Base-by-base conservation (phyloP, 768 basidiomycete genomes). In the Mycena albidolilacea region DNA sequence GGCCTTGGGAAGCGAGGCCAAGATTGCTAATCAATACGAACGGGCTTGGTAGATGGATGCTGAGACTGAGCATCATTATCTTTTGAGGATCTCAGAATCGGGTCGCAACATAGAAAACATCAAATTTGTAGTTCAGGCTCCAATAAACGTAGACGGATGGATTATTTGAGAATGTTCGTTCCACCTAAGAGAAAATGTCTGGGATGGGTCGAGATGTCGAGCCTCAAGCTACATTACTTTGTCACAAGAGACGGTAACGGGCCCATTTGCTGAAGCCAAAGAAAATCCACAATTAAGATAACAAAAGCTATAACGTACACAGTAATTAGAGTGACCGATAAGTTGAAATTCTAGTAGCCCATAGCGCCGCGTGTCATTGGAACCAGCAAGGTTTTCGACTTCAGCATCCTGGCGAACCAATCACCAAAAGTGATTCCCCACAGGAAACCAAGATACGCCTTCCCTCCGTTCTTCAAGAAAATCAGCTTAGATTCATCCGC, bases 11-110 rank as follows among this genome's bases (percentile, higher is more conserved):
- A 87, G 88, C 8, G 87, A 87, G 1, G 87, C 93, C n/a, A 91
- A 91, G 75, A 85, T 91, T 2, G 91, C 94, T 0, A 90, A 89
- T 62, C 93, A 95, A 77, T 94, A 93, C 78, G 91, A 92, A 78
- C 82, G 90, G 19, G 90, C 84, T 1, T 93, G 87, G 88, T 74
- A 78, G 59, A 80, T 37, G 82, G 87, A 5, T 9, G 38, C 19
- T 15, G 17, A 17, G 21, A 35, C 15, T 30, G 30, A 30, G 30
- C 3, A 30, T 30, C 2, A 30, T 30, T 3, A 2, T 30, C 30
- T 30, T 30, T 30, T 30, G 30, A 30, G 30, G 30, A 30, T 30
- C 30, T 30, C 30, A 30, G 30, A 30, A 30, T 30, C 30, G 30
- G 30, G 30, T 30, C 30, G 30, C 30, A 30, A 30, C 30, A 4